Conservation (phyloP, 192 early-diverging fungal species). For the Coemansia aciculifera region DNA sequence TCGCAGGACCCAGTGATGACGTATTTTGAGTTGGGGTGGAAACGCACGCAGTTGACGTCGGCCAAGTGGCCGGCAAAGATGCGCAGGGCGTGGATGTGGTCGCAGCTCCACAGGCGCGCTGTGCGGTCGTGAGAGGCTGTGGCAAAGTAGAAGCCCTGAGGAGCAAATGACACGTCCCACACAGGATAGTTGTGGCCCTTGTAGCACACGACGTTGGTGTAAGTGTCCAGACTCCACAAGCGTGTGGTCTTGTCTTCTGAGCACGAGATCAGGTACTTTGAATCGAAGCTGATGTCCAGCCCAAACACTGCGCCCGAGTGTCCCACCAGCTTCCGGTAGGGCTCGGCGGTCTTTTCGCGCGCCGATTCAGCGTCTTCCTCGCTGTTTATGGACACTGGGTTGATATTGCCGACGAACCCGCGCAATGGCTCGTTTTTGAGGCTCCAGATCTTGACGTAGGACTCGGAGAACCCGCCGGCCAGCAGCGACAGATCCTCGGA, state of each 20-base stretch:
- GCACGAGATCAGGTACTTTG: constrained; percentile 79
- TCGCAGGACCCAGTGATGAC: constrained; percentile 91
- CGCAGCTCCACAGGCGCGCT: constrained; percentile 93
- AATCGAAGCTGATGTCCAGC: constrained; percentile 81
- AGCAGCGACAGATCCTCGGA: constrained; percentile 81
- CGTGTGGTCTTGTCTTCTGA: constrained; percentile 93
- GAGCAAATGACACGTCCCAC: constrained; percentile 94
- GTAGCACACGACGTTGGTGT: constrained; percentile 90
- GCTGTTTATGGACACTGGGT: constrained; percentile 57
- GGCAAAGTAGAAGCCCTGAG: constrained; percentile 94
- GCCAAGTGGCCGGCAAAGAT: constrained; percentile 98
- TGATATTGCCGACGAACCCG: constrained; percentile 64
- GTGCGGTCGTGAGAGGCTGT: constrained; percentile 95
- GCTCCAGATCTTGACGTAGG: constrained; percentile 91
- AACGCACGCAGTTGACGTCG: constrained; percentile 93
- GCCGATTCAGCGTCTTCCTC: constrained; percentile 62
- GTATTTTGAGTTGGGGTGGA: constrained; percentile 97
- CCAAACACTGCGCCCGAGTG: constrained; percentile 93
- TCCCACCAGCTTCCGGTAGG: constrained; percentile 73
- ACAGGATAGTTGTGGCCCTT: constrained; percentile 96
- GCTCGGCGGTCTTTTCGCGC: constrained; percentile 61
- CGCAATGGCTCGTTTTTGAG: constrained; percentile 73
- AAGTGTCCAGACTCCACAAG: constrained; percentile 93
- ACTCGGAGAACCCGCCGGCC: constrained; percentile 92
- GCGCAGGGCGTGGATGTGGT: constrained; percentile 93